Conservation (phyloP, 2,329 filamentous ascomycete genomes). For the Epichloe hybrida region DNA sequence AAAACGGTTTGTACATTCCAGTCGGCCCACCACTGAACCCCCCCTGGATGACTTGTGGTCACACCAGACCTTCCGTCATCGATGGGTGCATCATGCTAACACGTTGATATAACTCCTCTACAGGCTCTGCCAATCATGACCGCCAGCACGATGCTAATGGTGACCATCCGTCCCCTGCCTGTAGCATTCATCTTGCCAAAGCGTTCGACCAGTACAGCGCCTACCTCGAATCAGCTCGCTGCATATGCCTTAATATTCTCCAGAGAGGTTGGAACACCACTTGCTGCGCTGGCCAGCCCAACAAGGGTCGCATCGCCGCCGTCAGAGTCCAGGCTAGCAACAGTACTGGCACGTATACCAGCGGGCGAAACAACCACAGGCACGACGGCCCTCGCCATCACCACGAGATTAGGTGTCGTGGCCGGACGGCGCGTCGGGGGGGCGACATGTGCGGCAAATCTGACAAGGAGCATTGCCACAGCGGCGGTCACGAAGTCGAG, state of each 20-base stretch:
- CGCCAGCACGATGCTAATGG: constrained; percentile 16
- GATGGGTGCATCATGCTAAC: not conserved
- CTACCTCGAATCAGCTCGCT: constrained; percentile 23
- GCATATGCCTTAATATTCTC: constrained; percentile 23
- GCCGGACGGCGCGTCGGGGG: constrained; percentile 8
- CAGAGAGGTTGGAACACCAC: constrained; percentile 14
- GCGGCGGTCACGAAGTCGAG: constrained; percentile 4
- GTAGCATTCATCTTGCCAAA: constrained; percentile 17
- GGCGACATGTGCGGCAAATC: constrained; percentile 2
- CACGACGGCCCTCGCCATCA: constrained; percentile 9
- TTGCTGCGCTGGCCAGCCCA: constrained; percentile 14
- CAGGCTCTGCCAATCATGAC: constrained; percentile 9
- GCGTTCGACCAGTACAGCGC: constrained; percentile 22
- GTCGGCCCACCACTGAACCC: not conserved
- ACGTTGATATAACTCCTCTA: not conserved
- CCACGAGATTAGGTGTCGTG: constrained; percentile 11
- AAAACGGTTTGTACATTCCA: constrained; percentile 11
- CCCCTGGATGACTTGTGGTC: not conserved
- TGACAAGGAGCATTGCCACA: constrained; percentile 6
- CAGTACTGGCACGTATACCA: not conserved
- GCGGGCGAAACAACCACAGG: constrained; percentile 4
- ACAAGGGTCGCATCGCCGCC: not conserved
- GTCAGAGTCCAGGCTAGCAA: not conserved
- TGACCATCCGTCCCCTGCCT: constrained; percentile 15
- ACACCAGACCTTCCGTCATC: not conserved